Evolutionary conservation across 192 early-diverging fungal genomes (phyloP), one percentile per base, ranked within the genome.

Genomic region (Dimargaris verticillata): DNA sequence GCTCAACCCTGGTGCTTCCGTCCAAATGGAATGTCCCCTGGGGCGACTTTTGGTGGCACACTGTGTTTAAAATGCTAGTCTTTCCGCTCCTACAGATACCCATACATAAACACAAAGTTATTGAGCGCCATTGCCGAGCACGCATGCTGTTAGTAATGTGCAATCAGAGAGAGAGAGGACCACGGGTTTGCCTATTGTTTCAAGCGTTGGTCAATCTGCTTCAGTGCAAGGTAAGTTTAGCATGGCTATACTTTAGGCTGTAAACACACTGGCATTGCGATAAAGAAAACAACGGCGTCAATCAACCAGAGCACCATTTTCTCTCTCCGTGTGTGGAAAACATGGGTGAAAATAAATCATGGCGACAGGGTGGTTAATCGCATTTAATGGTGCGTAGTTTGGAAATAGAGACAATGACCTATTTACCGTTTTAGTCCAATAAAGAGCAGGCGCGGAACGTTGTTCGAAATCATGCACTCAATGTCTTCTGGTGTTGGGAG

Each of bases 61-160:
- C 53, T 26, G 33, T 55, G 26, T 55, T 28, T 18, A 55, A n/a
- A 28, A 55, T 55, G 28, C 53, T 55, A 9, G 53, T 55, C 53
- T 55, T 55, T 6, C 53, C 53, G 53, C 53, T 55, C 28, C 33
- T 38, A 38, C 33, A 38, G n/a, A n/a, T 7, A 38, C 33, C 33
- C 33, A 38, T 38, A 38, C 33, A 38, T 38, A 38, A 2, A 38
- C 33, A 7, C 33, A 38, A 38, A 5, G 33, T 38, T 38, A 7
- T 38, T 7, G 7, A 7, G 33, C 33, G 4, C 11, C 2, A 12
- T 47, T n/a, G 14, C 46, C 12, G 46, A 20, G 20, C 12, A 12
- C 20, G 12, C 46, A 15, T 15, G 17, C 14, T 15, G 46, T 15
- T n/a, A 47, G 46, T n/a, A 11, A 12, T 3, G 2, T 15, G 46